Percentiles rank a stretch among this genome's conserved stretches.
Evolutionary conservation across 345 rosid genomes (phyloP).

Genomic region (Sonneratia caseolaris): DNA sequence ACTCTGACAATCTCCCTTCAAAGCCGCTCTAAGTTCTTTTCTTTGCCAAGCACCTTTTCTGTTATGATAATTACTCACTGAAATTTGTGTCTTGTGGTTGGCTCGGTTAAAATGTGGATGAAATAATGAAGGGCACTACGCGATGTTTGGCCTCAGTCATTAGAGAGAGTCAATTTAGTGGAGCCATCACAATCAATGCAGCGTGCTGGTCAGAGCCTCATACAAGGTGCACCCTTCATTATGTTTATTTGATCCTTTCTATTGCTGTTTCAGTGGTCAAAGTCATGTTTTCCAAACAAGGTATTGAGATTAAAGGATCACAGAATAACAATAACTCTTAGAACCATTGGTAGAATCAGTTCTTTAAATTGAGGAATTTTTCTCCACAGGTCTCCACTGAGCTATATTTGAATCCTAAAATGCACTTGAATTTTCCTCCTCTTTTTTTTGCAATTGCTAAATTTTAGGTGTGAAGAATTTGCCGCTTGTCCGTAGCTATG

Average conservation of each 20-base stretch:
- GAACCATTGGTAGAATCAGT: background rate
- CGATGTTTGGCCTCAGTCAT: constrained; percentile 84
- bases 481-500: constrained; percentile 77
- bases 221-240: constrained; percentile 38
- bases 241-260: background rate
- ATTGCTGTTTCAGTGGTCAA: background rate
- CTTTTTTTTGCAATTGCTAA: background rate
- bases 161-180: constrained; percentile 60
- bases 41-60: background rate
- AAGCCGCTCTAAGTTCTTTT: too few species aligned
- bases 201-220: constrained; percentile 76
- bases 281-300: background rate
- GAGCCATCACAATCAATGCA: constrained; percentile 98
- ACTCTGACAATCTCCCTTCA: too few species aligned
- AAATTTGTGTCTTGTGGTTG: background rate
- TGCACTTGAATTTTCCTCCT: background rate
- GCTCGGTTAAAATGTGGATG: background rate
- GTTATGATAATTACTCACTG: background rate
- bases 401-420: background rate
- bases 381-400: background rate
- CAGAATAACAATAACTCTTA: background rate
- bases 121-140: constrained; percentile 53
- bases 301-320: background rate
- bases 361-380: background rate
- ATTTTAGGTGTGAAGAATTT: constrained; percentile 52